These are phyloP conservation scores for Diplodia intermedia DNA, from an alignment of 2,329 filamentous ascomycete species.

Conservation along the genomic window DNA sequence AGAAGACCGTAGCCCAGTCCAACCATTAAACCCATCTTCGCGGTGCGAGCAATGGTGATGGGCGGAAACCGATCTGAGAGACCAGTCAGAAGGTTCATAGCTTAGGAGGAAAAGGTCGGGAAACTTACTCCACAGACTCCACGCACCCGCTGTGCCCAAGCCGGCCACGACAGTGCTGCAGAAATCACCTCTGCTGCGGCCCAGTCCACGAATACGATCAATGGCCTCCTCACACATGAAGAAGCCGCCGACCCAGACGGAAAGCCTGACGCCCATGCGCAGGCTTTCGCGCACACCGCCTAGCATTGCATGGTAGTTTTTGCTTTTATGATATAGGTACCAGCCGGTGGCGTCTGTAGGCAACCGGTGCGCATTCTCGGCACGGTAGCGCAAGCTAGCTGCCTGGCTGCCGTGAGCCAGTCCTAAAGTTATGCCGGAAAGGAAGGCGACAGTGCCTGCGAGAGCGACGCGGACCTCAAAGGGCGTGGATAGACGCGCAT, in stretches of 20 bases:
- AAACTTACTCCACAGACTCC: conserved; percentile 81
- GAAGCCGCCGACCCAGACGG: conserved; percentile 76
- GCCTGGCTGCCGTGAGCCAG: conserved; percentile 74
- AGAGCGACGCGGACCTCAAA: conserved; percentile 70
- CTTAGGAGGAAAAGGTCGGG: no score
- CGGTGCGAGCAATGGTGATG: conserved; percentile 66
- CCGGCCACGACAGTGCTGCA: conserved; percentile 83
- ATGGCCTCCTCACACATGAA: conserved; percentile 85
- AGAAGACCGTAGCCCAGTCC: conserved; percentile 80
- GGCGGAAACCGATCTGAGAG: conserved; percentile 78
- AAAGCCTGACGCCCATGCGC: conserved; percentile 73
- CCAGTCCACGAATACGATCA: conserved; percentile 64
- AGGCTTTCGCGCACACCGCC: conserved; percentile 80
- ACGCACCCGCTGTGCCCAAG: conserved; percentile 81
- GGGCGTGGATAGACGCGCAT: conserved; percentile 64
- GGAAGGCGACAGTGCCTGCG: conserved; percentile 64
- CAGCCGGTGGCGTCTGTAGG: conserved; percentile 83
- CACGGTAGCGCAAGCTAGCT: conserved; percentile 83
- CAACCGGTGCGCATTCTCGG: conserved; percentile 94
- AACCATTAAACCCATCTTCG: conserved; percentile 78
- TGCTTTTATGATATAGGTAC: conserved; percentile 99
- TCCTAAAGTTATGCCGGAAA: conserved; percentile 74
- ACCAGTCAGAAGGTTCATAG: neutral
- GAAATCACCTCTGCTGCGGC: conserved; percentile 65
- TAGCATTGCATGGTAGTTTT: conserved; percentile 86